Evolutionary conservation across 1,139 yeast species (phyloP), one percentile per base, ranked within the genome.

Genomic region (Kodamaea sp.): DNA sequence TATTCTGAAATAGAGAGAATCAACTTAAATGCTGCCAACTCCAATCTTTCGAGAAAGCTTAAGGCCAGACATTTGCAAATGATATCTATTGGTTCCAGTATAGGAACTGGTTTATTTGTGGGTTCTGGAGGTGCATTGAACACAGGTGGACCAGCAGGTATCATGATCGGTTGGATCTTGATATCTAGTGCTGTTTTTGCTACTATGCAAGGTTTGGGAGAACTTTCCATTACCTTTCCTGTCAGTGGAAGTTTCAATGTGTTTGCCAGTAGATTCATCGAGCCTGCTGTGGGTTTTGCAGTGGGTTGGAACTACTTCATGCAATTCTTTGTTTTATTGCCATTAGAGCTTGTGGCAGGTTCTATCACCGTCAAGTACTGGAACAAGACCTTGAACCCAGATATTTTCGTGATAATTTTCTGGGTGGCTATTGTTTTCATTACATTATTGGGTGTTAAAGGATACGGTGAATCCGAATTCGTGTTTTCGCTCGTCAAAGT

Each of bases 131-230:
- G 51, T 15, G 71, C 71, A 14, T 56, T 70, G 43, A 43, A 50
- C 27, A 59, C 65, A 31, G 95, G 90, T 38, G 96, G 96, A 2
- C 89, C 96, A 2, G 88, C 78, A 0, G 83, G 85, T 29, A 63
- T 88, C 28, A 63, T 88, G 28, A 66, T 87, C 24, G 90, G 48
- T 7, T 51, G 54, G 54, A 29, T 35, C 7, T 31, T 50, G 32
- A 50, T 47, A 7, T 48, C 53, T 3, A 48, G 51, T 6, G 48
- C 51, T 15, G 51, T 51, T 8, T 51, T 35, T 21, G 44, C 51
- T 18, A 66, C 71, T 16, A 63, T 66, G 58, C 71, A 65, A 50
- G 71, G 70, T 4, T 54, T 66, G 33, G 72, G 71, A 12, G 73
- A 66, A 41, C 52, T 66, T 31, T 48, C 66, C 1, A 59, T 61